These are phyloP conservation scores for Ogataea naganishii DNA, from an alignment of 805 yeast species.

Conservation along the genomic window DNA sequence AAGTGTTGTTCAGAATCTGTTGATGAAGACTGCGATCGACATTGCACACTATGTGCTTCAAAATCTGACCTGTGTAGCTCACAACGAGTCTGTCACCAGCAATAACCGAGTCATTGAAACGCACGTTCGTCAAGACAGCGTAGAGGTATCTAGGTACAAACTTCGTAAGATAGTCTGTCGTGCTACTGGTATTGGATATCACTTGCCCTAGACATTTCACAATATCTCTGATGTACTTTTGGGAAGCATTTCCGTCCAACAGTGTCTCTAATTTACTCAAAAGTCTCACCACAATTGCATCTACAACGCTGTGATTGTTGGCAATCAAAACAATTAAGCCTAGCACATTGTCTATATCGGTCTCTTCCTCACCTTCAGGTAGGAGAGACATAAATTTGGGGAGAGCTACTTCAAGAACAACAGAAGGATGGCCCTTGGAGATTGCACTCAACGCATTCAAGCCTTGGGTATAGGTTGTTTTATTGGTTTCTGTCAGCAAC, in stretches of 20 bases:
- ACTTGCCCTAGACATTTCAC: constrained; percentile 11
- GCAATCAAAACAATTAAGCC: constrained; percentile 29
- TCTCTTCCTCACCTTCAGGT: constrained; percentile 26
- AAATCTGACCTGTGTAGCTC: constrained; percentile 31
- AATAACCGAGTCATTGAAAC: constrained; percentile 7
- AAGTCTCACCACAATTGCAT: constrained; percentile 33
- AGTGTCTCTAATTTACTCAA: constrained; percentile 27
- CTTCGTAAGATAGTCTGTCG: constrained; percentile 29
- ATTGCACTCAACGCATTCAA: constrained; percentile 45
- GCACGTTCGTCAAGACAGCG: constrained; percentile 7
- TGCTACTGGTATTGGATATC: constrained; percentile 4
- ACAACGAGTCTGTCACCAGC: constrained; percentile 17
- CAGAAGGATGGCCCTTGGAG: constrained; percentile 26
- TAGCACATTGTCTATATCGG: constrained; percentile 23
- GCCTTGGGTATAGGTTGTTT: constrained; percentile 43
- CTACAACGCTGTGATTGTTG: constrained; percentile 33
- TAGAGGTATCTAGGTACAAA: constrained; percentile 32
- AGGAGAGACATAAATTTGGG: constrained; percentile 43
- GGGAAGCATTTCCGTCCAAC: constrained; percentile 6
- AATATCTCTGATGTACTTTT: constrained; percentile 14
- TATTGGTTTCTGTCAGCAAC: constrained; percentile 41
- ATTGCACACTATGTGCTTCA: constrained; percentile 32
- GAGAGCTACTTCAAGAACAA: constrained; percentile 42
- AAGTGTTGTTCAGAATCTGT: constrained; percentile 29
- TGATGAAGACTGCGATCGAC: constrained; percentile 37